Base-by-base conservation (phyloP, 495 filamentous ascomycete species). In the Neurospora pannonica region DNA sequence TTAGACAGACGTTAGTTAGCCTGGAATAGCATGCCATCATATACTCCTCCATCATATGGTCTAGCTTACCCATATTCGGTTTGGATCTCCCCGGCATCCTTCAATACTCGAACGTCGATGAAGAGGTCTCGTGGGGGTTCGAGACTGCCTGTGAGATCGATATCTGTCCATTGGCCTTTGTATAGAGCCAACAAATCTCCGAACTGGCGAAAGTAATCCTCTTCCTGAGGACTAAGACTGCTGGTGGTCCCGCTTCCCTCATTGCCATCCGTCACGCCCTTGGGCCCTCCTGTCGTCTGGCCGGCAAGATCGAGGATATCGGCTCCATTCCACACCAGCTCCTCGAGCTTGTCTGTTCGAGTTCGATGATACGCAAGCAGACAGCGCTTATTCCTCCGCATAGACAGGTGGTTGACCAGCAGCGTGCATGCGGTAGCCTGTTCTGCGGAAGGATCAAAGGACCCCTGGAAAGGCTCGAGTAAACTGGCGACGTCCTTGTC, bases 91-190 rank as follows among this genome's bases (percentile, higher is more conserved):
- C 97, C 97, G 60, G 95, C 97, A 85, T 99, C 96, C 80, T 96
- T 97, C 75, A 99, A 82, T 71, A 98, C 97, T 72, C 97, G 86
- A 71, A 99, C 97, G 83, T 99, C 97, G 81, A 99, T 97, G 80
- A 99, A 99, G 71, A 99, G 83, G 85, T 99, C 97, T 79, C 88
- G 90, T 38, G 97, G 96, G 40, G 97, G 97, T 79, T 98, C 95
- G 81, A 99, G 86, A 76, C 92, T 95, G 60, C 97, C 97, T 17
- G 96, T 98, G 73, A 99, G 84, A 83, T 99, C 97, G 71, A 99
- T 91, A 82, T 99, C 97, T 31, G 95, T 98, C 95, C 96, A 99
- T 77, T 97, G 94, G 1, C 97, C 97, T 82, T 99, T 99, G 83
- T 97, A 98, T 19, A 94, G 93, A 31, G 96, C 94, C 60, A 99